A percentile compares a stretch with the other conserved stretches of the same genome.
Conservation (phyloP, 345 rosid species). For the Acer saccharum region DNA sequence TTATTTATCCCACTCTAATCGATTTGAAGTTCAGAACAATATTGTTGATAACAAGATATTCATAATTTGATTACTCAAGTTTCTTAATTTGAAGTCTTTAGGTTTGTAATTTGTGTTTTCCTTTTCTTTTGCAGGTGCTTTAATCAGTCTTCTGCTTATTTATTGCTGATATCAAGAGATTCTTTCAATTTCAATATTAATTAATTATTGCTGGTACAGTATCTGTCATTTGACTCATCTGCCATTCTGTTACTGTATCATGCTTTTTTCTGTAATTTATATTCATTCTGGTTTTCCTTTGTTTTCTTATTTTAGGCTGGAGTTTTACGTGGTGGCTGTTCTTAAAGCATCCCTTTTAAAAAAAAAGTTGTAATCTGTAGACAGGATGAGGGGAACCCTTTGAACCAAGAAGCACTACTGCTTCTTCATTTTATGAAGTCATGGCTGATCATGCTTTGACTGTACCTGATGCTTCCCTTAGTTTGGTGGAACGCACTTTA, state of each 20-base stretch:
- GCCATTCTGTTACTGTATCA: not conserved
- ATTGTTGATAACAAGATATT: not conserved
- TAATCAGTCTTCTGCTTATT: not conserved
- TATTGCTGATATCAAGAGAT: not conserved
- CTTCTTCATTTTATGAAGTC: constrained; percentile 27
- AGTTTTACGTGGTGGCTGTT: constrained; percentile 25
- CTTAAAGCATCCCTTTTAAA: constrained; percentile 18
- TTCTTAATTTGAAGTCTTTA: not conserved
- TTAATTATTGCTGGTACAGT: not conserved
- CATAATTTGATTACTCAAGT: not conserved
- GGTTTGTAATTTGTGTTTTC: not conserved
- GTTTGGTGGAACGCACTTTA: constrained; percentile 47
- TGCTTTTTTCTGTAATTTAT: constrained; percentile 1
- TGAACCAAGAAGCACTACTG: constrained; percentile 22
- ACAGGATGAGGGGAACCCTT: constrained; percentile 27
- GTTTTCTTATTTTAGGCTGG: constrained; percentile 23
- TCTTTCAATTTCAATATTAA: constrained; percentile 2
- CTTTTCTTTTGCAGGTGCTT: not conserved
- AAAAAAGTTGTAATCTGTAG: constrained; percentile 15
- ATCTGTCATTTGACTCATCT: not conserved
- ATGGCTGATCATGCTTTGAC: constrained; percentile 75
- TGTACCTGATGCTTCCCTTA: constrained; percentile 42
- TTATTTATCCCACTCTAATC: too few relatives aligned
- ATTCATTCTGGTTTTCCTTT: constrained; percentile 13
- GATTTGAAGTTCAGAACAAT: not conserved